Percentiles rank a stretch among this genome's conserved stretches.
Conservation (phyloP, 2,329 filamentous ascomycete species). For the Pseudomassariella vexata region DNA sequence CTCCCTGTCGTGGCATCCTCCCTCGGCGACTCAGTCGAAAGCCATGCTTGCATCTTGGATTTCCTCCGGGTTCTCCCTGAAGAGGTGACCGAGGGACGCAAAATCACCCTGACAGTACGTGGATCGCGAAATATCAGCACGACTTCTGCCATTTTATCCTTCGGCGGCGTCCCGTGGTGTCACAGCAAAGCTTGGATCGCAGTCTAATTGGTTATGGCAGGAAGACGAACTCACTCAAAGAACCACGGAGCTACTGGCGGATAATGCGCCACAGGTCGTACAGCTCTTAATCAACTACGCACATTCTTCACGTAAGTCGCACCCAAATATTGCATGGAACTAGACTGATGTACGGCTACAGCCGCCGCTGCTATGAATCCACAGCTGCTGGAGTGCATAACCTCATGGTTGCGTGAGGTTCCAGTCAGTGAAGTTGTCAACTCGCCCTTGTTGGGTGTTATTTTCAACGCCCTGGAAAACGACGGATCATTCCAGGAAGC, state of each 20-base stretch:
- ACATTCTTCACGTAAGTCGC: conserved; percentile 74
- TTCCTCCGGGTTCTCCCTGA: conserved; percentile 96
- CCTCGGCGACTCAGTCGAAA: conserved; percentile 69
- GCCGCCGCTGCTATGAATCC: conserved; percentile 78
- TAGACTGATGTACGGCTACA: conserved; percentile 26
- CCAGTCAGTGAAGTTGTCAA: conserved; percentile 76
- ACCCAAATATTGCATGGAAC: conserved; percentile 13
- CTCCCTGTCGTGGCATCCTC: conserved; percentile 73
- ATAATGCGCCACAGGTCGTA: conserved; percentile 86
- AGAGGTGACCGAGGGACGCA: conserved; percentile 98
- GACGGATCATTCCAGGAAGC: conserved; percentile 80
- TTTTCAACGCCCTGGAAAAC: conserved; percentile 70
- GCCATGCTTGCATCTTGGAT: conserved; percentile 84
- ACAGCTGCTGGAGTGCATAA: conserved; percentile 88
- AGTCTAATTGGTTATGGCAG: conserved; percentile 55
- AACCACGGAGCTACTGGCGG: conserved; percentile 82
- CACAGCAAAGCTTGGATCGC: conserved; percentile 27
- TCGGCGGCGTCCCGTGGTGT: conserved; percentile 16
- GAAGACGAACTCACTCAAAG: conserved; percentile 89
- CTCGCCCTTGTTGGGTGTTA: conserved; percentile 75
- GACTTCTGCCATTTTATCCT: conserved; percentile 23
- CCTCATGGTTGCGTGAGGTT: conserved; percentile 93
- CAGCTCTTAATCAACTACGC: conserved; percentile 84
- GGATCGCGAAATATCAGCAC: conserved; percentile 53
- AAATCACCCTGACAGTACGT: conserved; percentile 98